Conservation (phyloP, 1,284 basidiomycete genomes). For the Somion occarium region DNA sequence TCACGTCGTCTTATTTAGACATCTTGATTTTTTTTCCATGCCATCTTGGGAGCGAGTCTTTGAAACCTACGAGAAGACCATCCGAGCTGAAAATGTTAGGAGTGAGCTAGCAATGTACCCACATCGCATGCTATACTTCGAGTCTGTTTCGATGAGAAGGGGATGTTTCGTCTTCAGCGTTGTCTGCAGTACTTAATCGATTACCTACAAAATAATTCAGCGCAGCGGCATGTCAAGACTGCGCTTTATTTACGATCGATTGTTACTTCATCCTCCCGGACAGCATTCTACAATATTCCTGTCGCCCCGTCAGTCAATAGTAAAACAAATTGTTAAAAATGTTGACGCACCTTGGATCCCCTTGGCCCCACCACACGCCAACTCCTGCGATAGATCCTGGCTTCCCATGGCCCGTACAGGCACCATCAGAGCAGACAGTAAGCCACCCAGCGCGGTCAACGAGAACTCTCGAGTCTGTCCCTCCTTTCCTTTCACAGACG, state of each 20-base stretch:
- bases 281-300: constrained; percentile 78
- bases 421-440: constrained; percentile 77
- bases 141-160: constrained; percentile 73
- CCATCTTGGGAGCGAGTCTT: constrained; percentile 66
- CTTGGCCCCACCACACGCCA: constrained; percentile 72
- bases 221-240: constrained; percentile 41
- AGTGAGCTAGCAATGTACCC: constrained; percentile 10
- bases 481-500: background rate
- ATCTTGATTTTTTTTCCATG: constrained; percentile 44
- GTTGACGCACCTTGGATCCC: constrained; percentile 63
- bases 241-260: constrained; percentile 72
- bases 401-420: constrained; percentile 74
- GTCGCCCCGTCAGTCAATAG: constrained; percentile 3
- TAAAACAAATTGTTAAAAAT: constrained; percentile 62
- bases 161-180: constrained; percentile 48
- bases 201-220: constrained; percentile 19
- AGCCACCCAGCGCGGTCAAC: background rate
- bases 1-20: constrained; percentile 47
- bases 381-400: constrained; percentile 57
- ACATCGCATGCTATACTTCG: constrained; percentile 73
- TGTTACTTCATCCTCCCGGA: constrained; percentile 83
- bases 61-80: constrained; percentile 52
- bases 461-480: background rate
- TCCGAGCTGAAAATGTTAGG: background rate
- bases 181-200: constrained; percentile 67